Conservation (phyloP, 768 basidiomycete species). For the Crepidotus variabilis region DNA sequence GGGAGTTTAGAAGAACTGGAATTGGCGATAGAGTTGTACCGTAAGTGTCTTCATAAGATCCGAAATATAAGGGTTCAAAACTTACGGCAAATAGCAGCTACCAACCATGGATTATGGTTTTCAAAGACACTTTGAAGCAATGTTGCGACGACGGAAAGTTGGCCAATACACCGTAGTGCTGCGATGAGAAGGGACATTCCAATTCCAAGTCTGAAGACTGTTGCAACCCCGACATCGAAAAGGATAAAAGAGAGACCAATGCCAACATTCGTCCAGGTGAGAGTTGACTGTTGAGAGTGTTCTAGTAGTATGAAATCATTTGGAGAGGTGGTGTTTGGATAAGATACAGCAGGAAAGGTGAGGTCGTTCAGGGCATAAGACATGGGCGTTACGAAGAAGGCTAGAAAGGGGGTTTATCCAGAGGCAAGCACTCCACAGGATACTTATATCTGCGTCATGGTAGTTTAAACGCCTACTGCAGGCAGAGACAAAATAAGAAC, state of each 20-base stretch:
- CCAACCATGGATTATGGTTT: conserved; percentile 69
- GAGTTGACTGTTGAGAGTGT: neutral
- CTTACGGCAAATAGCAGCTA: conserved; percentile 71
- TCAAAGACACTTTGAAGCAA: conserved; percentile 74
- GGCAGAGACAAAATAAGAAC: neutral
- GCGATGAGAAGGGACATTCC: conserved; percentile 66
- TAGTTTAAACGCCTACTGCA: neutral
- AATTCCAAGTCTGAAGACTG: conserved; percentile 61
- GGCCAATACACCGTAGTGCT: conserved; percentile 70
- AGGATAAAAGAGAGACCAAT: conserved; percentile 74
- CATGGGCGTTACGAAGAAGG: neutral
- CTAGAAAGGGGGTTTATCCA: neutral
- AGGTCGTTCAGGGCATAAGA: neutral
- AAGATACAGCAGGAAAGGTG: neutral
- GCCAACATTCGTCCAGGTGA: conserved; percentile 73
- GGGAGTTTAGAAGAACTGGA: conserved; percentile 63
- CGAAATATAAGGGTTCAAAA: conserved; percentile 10
- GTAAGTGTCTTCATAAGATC: neutral
- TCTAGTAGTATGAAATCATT: neutral
- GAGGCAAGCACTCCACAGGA: neutral
- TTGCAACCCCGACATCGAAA: conserved; percentile 67
- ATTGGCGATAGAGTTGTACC: neutral
- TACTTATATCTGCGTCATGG: neutral
- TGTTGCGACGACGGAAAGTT: conserved; percentile 71
- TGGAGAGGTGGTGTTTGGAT: neutral